These are phyloP conservation scores for Musa acuminata DNA, from an alignment of 176 grass and related monocot genomes.

Conservation along the genomic window DNA sequence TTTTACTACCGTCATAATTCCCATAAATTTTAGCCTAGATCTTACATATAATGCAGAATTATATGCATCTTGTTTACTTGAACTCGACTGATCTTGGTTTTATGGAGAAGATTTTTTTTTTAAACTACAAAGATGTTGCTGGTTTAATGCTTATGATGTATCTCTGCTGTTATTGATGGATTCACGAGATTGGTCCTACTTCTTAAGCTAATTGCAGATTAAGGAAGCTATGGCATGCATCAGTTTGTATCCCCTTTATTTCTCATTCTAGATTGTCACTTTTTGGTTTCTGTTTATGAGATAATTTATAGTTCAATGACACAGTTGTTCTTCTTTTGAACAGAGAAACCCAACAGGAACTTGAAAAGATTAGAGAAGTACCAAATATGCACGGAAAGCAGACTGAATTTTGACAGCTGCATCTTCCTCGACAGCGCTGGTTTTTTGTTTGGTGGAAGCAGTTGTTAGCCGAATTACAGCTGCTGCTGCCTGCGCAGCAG, in stretches of 20 bases:
- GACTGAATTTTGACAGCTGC: slow-evolving; percentile 17
- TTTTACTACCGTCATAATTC: background rate
- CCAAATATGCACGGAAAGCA: slow-evolving; percentile 11
- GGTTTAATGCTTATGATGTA: too few species aligned
- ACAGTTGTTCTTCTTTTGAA: background rate
- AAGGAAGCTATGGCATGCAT: too few species aligned
- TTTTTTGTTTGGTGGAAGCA: background rate
- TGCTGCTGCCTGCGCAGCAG: slow-evolving; percentile 18
- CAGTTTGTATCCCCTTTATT: too few species aligned
- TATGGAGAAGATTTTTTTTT: too few species aligned
- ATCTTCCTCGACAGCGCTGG: background rate
- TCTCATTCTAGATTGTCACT: too few species aligned
- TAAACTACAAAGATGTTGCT: too few species aligned
- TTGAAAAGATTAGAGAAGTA: background rate
- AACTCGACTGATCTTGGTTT: background rate
- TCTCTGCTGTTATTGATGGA: too few species aligned
- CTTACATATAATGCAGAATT: background rate
- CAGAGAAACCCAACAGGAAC: background rate
- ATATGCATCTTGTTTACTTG: background rate
- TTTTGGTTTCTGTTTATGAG: too few species aligned
- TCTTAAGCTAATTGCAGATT: too few species aligned
- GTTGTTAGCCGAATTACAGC: background rate
- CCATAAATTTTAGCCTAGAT: background rate
- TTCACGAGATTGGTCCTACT: too few species aligned
- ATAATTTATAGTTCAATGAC: too few species aligned